These are phyloP conservation scores for Endoconidiophora laricicola DNA, from an alignment of 2,329 filamentous ascomycete genomes.

Conservation along the genomic window DNA sequence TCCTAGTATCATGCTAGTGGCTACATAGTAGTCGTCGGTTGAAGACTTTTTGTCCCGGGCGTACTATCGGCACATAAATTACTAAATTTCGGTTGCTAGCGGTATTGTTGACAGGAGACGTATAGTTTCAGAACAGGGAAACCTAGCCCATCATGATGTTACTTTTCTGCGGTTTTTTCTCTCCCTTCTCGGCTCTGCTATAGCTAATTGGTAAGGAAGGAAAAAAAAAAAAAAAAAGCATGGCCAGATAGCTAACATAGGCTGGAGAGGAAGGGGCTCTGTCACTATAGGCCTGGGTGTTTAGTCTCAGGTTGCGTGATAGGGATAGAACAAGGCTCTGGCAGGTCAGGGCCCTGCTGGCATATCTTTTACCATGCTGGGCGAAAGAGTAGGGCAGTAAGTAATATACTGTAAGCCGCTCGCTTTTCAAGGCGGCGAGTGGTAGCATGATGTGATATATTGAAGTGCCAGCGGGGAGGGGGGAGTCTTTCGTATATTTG, in stretches of 20 bases:
- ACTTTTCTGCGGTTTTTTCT: neutral
- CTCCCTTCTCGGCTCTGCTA: neutral
- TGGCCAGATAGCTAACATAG: neutral
- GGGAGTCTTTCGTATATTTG: neutral
- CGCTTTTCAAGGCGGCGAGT: neutral
- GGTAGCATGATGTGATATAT: neutral
- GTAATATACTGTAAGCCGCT: neutral
- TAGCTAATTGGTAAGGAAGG: too few species aligned
- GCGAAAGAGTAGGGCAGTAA: neutral
- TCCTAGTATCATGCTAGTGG: too few species aligned
- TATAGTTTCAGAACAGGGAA: too few species aligned
- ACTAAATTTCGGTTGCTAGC: too few species aligned
- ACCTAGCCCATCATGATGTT: neutral
- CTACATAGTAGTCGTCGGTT: too few species aligned
- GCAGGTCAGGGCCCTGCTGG: too few species aligned
- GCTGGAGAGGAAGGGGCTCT: neutral
- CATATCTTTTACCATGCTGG: neutral
- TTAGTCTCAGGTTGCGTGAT: neutral
- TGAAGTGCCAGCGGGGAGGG: too few species aligned
- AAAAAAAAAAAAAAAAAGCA: too few species aligned
- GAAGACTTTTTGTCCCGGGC: too few species aligned
- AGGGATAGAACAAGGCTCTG: neutral
- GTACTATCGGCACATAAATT: too few species aligned
- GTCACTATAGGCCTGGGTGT: neutral
- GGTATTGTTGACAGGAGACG: too few species aligned